Base-by-base conservation (phyloP, 495 filamentous ascomycete genomes). In the Aspergillus hancockii region DNA sequence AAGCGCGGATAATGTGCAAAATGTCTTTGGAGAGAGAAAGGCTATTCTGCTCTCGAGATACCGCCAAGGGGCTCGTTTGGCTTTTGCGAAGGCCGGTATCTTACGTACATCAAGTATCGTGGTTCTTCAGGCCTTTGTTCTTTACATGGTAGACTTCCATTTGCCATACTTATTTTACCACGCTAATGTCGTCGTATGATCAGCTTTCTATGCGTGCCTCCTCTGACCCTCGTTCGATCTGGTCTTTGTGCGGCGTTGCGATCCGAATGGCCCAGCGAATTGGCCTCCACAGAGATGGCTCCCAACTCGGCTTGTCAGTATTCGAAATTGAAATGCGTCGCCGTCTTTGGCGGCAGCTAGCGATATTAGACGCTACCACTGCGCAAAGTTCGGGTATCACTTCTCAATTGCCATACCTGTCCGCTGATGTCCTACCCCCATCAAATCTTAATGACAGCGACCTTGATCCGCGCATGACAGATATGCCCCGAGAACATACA, bases 401-500 rank as follows among this genome's bases (percentile, higher is more conserved):
- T 41, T 55, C 68, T 21, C 59, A 54, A 61, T 57, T 58, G 2
- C 61, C 67, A 8, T 52, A 61, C 19, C 28, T 59, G 13, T 57
- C 36, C 4, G 52, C 61, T 30, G 73, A 79, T 49, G 68, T 73
- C 13, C 60, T 64, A 34, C 64, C 63, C n/a, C 82, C 84, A 21
- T 67, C 71, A 34, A 86, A 87, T 55, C 60, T 83, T 13, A 81
- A 85, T 55, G 85, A 88, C 66, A 79, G 77, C 13, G 83, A 87
- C 50, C 76, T 87, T 21, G 76, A 78, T 50, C 83, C 83, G 4
- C 73, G 73, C n/a, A 85, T 86, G 70, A 82, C 77, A 8, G 77
- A 83, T 54, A 65, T 73, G 0, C 73, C 83, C 9, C 72, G 72
- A 45, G 79, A 83, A 28, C 78, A 80, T 13, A 72, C 80, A 4